phyloP scores from a whole-genome alignment of 441 rosid species.

The Adansonia rubrostipa region DNA sequence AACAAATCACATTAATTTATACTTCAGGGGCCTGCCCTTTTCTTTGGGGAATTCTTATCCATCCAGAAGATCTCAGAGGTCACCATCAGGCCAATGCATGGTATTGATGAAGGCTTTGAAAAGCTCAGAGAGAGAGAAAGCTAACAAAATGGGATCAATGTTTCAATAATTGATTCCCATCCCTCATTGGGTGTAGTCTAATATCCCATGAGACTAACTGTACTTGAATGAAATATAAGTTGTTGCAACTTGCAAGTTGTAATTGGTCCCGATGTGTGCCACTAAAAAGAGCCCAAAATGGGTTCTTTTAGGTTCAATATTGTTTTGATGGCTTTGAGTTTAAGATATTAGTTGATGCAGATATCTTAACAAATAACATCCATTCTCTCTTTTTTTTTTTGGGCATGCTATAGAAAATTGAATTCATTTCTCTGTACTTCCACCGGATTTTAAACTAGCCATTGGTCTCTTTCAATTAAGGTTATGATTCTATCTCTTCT shows the following conservation, averaged over 20 bases:
- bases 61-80: background rate
- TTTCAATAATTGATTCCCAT: background rate
- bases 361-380: background rate
- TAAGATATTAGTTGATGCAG: background rate
- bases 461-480: background rate
- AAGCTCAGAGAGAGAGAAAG: background rate
- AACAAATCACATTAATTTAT: background rate
- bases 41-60: background rate
- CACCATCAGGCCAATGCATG: background rate
- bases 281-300: too few relatives aligned
- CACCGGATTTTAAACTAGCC: background rate
- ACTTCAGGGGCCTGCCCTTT: background rate
- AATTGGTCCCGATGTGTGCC: slow-evolving; percentile 7
- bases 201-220: background rate
- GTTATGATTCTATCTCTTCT: background rate
- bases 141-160: background rate
- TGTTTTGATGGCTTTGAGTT: slow-evolving; percentile 1
- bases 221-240: background rate
- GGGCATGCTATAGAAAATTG: background rate
- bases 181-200: background rate
- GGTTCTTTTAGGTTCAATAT: background rate
- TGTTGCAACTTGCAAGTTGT: background rate
- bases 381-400: background rate
- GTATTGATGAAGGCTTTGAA: background rate
- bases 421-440: background rate